Evolutionary conservation across 164 flowering plant genomes (phyloP).

Genomic region (Buxus sempervirens): DNA sequence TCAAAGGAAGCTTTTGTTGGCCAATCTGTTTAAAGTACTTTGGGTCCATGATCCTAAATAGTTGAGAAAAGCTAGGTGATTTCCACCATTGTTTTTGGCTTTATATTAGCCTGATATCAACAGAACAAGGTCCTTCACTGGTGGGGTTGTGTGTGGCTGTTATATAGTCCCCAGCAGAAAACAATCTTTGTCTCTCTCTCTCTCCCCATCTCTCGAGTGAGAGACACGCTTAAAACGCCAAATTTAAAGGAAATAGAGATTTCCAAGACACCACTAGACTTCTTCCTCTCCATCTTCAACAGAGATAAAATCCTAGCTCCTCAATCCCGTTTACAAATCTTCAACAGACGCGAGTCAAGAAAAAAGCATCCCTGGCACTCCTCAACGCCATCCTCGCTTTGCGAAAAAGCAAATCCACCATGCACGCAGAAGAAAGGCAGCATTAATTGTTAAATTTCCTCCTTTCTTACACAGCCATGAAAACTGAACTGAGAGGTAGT

Average conservation of each 20-base stretch:
- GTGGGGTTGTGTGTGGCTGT: not conserved
- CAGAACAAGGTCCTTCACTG: not conserved
- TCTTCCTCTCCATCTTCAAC: constrained; percentile 10
- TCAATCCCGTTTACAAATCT: constrained; percentile 32
- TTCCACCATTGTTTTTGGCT: constrained; percentile 4
- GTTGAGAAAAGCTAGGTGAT: not conserved
- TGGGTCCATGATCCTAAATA: too few relatives aligned
- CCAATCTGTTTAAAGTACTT: too few relatives aligned
- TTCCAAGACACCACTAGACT: not conserved
- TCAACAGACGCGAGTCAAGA: constrained; percentile 26
- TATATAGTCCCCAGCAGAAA: constrained; percentile 14
- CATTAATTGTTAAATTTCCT: constrained; percentile 14
- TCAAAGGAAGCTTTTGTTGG: too few relatives aligned
- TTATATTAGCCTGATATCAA: not conserved
- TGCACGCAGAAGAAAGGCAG: constrained; percentile 23
- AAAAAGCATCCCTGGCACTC: constrained; percentile 6
- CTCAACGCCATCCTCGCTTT: not conserved
- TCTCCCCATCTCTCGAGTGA: too few relatives aligned
- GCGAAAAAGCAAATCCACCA: constrained; percentile 13
- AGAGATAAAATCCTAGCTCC: constrained; percentile 36
- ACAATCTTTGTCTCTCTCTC: constrained; percentile 14
- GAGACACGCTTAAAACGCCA: not conserved
- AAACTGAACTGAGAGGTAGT: constrained; percentile 44
- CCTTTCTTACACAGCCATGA: constrained; percentile 31
- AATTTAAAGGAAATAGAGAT: not conserved